phyloP scores from a whole-genome alignment of 805 yeast genomes.

The Cyberlindnera xishuangbannaensis region DNA sequence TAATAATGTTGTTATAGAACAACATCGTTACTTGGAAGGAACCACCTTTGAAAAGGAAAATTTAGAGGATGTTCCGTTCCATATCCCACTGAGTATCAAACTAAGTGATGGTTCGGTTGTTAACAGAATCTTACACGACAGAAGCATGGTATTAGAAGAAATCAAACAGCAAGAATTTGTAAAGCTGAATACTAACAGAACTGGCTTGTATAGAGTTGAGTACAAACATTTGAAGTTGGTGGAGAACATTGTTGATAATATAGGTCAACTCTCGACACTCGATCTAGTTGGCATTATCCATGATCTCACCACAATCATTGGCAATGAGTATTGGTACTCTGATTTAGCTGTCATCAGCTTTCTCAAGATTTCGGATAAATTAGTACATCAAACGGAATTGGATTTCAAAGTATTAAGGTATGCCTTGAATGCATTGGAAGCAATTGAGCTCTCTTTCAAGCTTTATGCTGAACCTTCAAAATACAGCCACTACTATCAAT shows the following conservation, averaged over 20 bases:
- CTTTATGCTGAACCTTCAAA: constrained; percentile 6
- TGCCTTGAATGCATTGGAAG: constrained; percentile 24
- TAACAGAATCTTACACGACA: constrained; percentile 39
- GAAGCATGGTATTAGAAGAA: constrained; percentile 25
- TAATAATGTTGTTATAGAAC: constrained; percentile 31
- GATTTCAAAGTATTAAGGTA: constrained; percentile 25
- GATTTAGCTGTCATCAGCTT: constrained; percentile 26
- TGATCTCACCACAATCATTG: constrained; percentile 30
- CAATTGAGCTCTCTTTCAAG: constrained; percentile 17
- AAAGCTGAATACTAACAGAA: constrained; percentile 37
- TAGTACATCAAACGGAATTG: constrained; percentile 8
- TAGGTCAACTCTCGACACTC: constrained; percentile 19
- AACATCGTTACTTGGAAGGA: constrained; percentile 31
- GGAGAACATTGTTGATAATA: constrained; percentile 20
- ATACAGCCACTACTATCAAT: constrained; percentile 7
- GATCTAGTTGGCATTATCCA: constrained; percentile 29
- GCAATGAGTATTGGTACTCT: constrained; percentile 23
- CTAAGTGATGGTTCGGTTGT: constrained; percentile 30
- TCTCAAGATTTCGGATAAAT: constrained; percentile 20
- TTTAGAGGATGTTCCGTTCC: constrained; percentile 54
- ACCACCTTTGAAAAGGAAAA: constrained; percentile 24
- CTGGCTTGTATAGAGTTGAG: constrained; percentile 44
- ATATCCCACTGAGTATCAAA: constrained; percentile 50
- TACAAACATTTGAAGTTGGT: constrained; percentile 32
- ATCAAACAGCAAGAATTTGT: constrained; percentile 28